Conservation (phyloP, 2,329 filamentous ascomycete genomes). For the Magnaporthales sp. region DNA sequence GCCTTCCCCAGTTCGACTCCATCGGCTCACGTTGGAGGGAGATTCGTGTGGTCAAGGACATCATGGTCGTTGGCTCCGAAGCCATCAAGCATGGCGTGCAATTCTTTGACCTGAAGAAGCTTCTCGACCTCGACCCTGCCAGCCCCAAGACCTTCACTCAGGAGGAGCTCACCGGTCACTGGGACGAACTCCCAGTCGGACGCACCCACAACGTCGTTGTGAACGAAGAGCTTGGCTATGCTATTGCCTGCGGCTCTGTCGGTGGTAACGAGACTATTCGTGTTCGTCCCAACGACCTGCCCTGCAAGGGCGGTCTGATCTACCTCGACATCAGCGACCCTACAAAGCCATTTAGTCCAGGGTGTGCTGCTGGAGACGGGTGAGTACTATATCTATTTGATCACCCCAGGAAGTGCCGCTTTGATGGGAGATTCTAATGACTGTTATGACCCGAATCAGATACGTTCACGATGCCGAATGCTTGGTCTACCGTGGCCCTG, state of each 20-base stretch:
- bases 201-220: constrained; percentile 7
- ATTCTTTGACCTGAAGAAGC: constrained; percentile 54
- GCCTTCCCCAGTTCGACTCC: constrained; percentile 32
- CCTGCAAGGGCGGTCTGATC: constrained; percentile 45
- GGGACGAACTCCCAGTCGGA: constrained; percentile 1
- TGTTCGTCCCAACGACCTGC: constrained; percentile 27
- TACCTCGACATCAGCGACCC: constrained; percentile 49
- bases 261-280: constrained; percentile 2
- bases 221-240: constrained; percentile 26
- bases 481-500: constrained; percentile 42
- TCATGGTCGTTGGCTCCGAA: constrained; percentile 29
- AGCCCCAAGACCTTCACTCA: constrained; percentile 14
- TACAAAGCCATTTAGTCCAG: constrained; percentile 40
- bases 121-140: constrained; percentile 35
- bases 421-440: too few species aligned
- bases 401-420: too few species aligned
- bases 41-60: constrained; percentile 31
- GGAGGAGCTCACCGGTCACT: constrained; percentile 3
- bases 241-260: constrained; percentile 28
- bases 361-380: constrained; percentile 46
- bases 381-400: not conserved
- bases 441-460: not conserved
- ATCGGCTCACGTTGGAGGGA: constrained; percentile 34
- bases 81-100: constrained; percentile 46
- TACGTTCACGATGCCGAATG: constrained; percentile 52